Percentiles rank a stretch among this genome's conserved stretches.
phyloP scores from a whole-genome alignment of 441 rosid genomes.

The Syzygium syzygioides region DNA sequence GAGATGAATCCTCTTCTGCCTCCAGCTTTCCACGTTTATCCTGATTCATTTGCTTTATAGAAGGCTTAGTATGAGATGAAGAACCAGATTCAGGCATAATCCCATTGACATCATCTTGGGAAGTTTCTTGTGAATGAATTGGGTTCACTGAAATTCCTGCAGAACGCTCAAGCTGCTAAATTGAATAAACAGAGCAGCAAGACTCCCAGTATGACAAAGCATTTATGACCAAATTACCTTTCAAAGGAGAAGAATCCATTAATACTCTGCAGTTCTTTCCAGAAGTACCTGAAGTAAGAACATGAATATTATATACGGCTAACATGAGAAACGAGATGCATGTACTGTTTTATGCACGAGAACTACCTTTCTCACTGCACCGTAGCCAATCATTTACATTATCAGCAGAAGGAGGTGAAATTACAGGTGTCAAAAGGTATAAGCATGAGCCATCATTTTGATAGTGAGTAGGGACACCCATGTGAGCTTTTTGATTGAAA shows the following conservation, averaged over 20 bases:
- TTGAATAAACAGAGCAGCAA: slow-evolving; percentile 3
- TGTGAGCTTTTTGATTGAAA: slow-evolving; percentile 29
- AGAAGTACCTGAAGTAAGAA: slow-evolving; percentile 25
- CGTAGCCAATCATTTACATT: slow-evolving; percentile 54
- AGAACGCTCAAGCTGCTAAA: slow-evolving; percentile 11
- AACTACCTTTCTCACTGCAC: slow-evolving; percentile 39
- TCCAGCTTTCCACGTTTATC: slow-evolving; percentile 19
- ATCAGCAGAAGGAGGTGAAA: slow-evolving; percentile 72
- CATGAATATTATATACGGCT: slow-evolving; percentile 5
- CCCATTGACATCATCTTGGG: slow-evolving; percentile 19
- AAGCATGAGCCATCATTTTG: slow-evolving; percentile 70
- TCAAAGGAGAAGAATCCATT: slow-evolving; percentile 17
- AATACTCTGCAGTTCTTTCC: slow-evolving; percentile 15
- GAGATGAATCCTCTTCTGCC: slow-evolving; percentile 22
- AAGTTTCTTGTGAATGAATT: slow-evolving; percentile 27
- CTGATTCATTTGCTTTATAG: slow-evolving; percentile 21
- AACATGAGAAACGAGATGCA: not conserved
- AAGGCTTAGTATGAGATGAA: slow-evolving; percentile 22
- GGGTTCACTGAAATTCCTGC: slow-evolving; percentile 27
- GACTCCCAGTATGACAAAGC: not conserved
- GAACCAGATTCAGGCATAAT: slow-evolving; percentile 20
- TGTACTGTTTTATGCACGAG: slow-evolving; percentile 2
- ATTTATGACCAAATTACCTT: slow-evolving; percentile 23
- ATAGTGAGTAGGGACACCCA: slow-evolving; percentile 64
- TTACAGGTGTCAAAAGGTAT: slow-evolving; percentile 61